Percentiles rank a stretch among this genome's conserved stretches.
Conservation (phyloP, 345 rosid species). For the Populus nigra region DNA sequence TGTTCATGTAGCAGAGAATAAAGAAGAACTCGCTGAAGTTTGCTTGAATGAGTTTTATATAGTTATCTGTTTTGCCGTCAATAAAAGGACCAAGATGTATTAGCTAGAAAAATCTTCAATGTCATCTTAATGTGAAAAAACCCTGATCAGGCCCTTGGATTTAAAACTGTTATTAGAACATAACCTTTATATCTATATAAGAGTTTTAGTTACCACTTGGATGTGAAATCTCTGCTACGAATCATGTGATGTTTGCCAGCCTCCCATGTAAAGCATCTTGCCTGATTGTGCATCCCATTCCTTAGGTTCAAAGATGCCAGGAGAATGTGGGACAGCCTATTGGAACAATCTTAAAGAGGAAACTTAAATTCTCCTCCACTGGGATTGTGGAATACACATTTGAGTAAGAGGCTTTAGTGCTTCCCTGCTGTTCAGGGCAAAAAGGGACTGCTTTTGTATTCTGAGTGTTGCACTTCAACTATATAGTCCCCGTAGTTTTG, state of each 20-base stretch:
- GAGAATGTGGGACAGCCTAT: background rate
- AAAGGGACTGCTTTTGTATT: constrained; percentile 7
- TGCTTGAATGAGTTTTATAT: background rate
- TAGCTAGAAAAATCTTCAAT: background rate
- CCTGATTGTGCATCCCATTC: constrained; percentile 41
- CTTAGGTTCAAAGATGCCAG: background rate
- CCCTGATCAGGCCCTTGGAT: background rate
- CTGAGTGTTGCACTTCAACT: too few species aligned
- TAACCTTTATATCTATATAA: background rate
- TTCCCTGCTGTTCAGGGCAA: background rate
- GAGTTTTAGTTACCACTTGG: constrained; percentile 8
- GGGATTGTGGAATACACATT: constrained; percentile 49
- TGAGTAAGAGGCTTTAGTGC: constrained; percentile 48
- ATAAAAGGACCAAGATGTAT: background rate
- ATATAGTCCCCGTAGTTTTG: too few species aligned
- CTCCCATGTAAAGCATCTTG: constrained; percentile 38
- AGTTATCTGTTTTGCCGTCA: background rate
- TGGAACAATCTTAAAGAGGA: background rate
- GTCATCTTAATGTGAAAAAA: background rate
- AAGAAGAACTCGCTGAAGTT: background rate
- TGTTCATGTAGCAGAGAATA: background rate
- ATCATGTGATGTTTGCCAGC: background rate
- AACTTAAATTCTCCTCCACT: background rate
- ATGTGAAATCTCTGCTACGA: constrained; percentile 5
- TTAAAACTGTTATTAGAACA: background rate